Evolutionary conservation across 2,329 filamentous ascomycete genomes (phyloP), one percentile per base, ranked within the genome.

Genomic region (Phoma sp.): DNA sequence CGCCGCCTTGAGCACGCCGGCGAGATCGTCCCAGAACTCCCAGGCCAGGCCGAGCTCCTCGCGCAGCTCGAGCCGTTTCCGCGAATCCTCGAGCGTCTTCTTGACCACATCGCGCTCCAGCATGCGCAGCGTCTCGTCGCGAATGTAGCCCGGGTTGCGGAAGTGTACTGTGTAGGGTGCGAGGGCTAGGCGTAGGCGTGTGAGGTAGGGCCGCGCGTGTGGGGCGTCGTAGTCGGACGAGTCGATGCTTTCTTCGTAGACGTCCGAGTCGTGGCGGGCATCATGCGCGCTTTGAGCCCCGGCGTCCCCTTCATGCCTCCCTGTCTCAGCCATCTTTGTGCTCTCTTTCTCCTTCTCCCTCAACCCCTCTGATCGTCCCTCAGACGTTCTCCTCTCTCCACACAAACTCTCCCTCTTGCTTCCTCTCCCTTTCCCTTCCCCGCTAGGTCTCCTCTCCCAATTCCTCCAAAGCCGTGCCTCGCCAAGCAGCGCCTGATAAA

Each of bases 21-120:
- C 81, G 42, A 87, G 77, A 35, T 85, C 83, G 61, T 82, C 77
- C 86, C 86, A 88, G 61, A 86, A 81, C 49, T 80, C 76, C 33
- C 78, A 75, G 37, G 83, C 80, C 58, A 82, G 75, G 33, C 85
- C 86, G 27, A 87, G 77, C 59, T 82, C 81, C 61, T 84, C 79
- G 55, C 84, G 78, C 54, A 84, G 78, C 62, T 84, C 80, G 37
- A 80, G 78, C 59, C 82, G 80, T 58, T 82, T 80, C 43, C 84
- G 80, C 23, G 82, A 85, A 55, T 82, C 82, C 61, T 84, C 82
- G 18, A 87, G 71, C 42, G 83, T 85, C 61, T 83, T 82, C 68
- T 87, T 87, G 55, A 82, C 82, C 29, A 83, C 80, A 46, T 71
- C 70, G 9, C 69, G 69, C 51, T 83, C 80, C 46, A 87, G 76